Evolutionary conservation across 345 rosid genomes (phyloP), one percentile per base, ranked within the genome.

Genomic region (Eucalyptus brandiana): DNA sequence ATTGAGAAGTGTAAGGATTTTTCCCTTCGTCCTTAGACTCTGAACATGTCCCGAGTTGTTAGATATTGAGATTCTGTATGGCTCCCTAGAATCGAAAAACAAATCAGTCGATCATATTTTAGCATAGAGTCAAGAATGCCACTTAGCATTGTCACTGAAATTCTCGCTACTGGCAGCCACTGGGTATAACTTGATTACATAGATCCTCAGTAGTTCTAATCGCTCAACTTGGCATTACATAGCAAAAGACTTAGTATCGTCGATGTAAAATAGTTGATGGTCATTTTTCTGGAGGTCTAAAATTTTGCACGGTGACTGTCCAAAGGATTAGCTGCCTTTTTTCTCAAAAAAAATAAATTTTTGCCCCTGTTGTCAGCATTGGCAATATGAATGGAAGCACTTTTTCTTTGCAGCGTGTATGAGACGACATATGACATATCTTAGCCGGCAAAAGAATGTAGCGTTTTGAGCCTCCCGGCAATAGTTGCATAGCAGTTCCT

Each of bases 281-380:
- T 58, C 65, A 58, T 58, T 58, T 51, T 53, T 53, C 58, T 53
- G 11, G 26, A 19, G 26, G 26, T 53, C 11, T 53, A 8, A 21
- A 21, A 53, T 5, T 19, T 0, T 53, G 11, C 58, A 53, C 0
- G 58, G 58, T 53, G 58, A 53, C 58, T 8, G 58, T 58, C n/a
- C 30, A 0, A 10, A 0, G 65, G 65, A 0, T 24, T 24, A 1
- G 65, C n/a, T 5, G 30, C 0, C 0, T 56, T 21, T 53, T 49
- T 49, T n/a, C n/a, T n/a, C n/a, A 44, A 44, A 44, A 40, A 7
- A 44, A 44, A 44, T 2, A 44, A 44, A 44, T n/a, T 45, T 49
- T 50, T 15, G 53, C 53, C 53, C 53, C 53, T 50, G 0, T 1
- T 53, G 26, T 23, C 0, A 26, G 30, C 65, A 58, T 58, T 5